Conservation (phyloP, 2,329 filamentous ascomycete species). For the Penicillium verrucosum region DNA sequence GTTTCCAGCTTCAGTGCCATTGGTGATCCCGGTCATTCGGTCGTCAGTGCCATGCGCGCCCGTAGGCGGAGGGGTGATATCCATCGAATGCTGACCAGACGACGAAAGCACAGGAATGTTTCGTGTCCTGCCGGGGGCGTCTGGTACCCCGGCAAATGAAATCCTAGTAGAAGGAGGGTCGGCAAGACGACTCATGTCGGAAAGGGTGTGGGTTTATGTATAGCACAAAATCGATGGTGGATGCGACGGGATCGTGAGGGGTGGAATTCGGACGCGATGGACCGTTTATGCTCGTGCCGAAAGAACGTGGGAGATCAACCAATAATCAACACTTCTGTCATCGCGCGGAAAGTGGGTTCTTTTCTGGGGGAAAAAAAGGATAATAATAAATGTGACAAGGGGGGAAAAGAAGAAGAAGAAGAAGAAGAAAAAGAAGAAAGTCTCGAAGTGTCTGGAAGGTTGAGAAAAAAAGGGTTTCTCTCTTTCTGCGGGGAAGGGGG, state of each 20-base stretch:
- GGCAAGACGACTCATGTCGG: slow-evolving; percentile 41
- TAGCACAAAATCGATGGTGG: slow-evolving; percentile 4
- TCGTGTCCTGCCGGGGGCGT: slow-evolving; percentile 47
- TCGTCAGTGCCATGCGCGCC: slow-evolving; percentile 53
- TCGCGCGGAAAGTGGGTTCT: slow-evolving; percentile 17
- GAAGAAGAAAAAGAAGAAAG: slow-evolving; percentile 3
- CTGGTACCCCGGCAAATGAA: slow-evolving; percentile 43
- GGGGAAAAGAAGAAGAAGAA: background rate
- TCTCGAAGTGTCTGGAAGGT: slow-evolving; percentile 2
- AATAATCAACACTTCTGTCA: slow-evolving; percentile 29
- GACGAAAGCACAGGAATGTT: slow-evolving; percentile 50
- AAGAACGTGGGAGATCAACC: slow-evolving; percentile 34
- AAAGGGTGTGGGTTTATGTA: background rate
- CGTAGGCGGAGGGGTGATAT: slow-evolving; percentile 49
- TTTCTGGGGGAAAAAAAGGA: background rate
- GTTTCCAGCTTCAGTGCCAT: slow-evolving; percentile 31
- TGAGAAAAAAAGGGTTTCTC: slow-evolving; percentile 1
- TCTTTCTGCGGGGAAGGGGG: slow-evolving; percentile 17
- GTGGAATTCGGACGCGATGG: slow-evolving; percentile 17
- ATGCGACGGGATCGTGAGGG: slow-evolving; percentile 11
- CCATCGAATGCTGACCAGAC: slow-evolving; percentile 49
- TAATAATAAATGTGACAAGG: background rate
- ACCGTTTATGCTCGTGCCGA: slow-evolving; percentile 25
- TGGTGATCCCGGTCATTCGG: slow-evolving; percentile 37
- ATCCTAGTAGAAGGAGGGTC: slow-evolving; percentile 42